These are phyloP conservation scores for Nasturtium officinale DNA, from an alignment of 345 rosid genomes.

Conservation along the genomic window DNA sequence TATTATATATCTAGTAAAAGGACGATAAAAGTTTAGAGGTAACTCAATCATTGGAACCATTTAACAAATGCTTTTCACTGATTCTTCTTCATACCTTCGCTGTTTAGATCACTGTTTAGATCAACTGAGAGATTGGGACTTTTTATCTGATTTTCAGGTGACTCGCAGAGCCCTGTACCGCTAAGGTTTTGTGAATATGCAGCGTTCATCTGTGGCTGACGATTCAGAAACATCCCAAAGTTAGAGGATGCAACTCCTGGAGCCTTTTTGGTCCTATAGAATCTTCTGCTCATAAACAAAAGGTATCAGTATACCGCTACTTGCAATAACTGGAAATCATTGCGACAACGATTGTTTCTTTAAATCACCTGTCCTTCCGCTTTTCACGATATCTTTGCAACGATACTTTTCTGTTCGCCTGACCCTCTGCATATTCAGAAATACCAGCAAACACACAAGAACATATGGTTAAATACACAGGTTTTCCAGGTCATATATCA, in stretches of 20 bases:
- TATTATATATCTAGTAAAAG: conserved; percentile 31
- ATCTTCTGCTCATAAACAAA: conserved; percentile 53
- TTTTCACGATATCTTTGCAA: conserved; percentile 78
- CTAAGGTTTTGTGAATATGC: conserved; percentile 55
- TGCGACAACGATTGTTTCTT: conserved; percentile 16
- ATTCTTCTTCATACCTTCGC: conserved; percentile 49
- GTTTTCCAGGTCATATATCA: conserved; percentile 1
- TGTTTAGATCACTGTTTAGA: conserved; percentile 64
- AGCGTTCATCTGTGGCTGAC: conserved; percentile 49
- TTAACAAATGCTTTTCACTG: background rate
- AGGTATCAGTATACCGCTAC: background rate
- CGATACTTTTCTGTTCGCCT: conserved; percentile 61
- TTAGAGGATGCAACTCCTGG: conserved; percentile 53
- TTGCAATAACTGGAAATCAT: background rate
- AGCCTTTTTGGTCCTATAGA: conserved; percentile 57
- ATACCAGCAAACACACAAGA: conserved; percentile 33
- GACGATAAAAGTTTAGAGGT: background rate
- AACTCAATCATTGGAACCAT: background rate
- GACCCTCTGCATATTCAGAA: conserved; percentile 68
- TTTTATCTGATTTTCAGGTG: conserved; percentile 51
- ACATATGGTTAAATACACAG: background rate
- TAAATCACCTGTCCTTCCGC: conserved; percentile 73
- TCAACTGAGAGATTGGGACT: conserved; percentile 54
- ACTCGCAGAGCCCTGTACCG: conserved; percentile 34
- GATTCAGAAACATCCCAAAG: conserved; percentile 61